Evolutionary conservation across 176 grass and related monocot species (phyloP).

Genomic region (Neostapfia colusana): DNA sequence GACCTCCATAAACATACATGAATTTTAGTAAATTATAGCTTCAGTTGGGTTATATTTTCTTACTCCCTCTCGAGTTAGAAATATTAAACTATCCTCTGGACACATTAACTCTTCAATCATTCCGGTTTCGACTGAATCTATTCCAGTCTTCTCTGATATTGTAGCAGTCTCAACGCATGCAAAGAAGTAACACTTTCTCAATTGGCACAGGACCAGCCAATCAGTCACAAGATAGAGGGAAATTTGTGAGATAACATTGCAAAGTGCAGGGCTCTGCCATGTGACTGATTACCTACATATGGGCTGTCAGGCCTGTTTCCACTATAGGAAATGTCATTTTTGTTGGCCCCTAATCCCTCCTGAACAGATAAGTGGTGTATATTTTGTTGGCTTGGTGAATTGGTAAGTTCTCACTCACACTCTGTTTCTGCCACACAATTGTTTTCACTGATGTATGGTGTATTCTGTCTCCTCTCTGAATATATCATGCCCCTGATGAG

Average conservation of each 20-base stretch:
- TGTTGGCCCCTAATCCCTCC: too few species aligned
- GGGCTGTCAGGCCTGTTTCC: neutral
- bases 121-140: neutral
- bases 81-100: too few species aligned
- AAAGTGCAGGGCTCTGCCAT: neutral
- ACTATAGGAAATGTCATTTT: neutral
- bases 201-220: neutral
- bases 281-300: too few species aligned
- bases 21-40: slow-evolving; percentile 1
- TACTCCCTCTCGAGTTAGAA: too few species aligned
- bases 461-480: too few species aligned
- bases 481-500: too few species aligned
- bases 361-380: too few species aligned
- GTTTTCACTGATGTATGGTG: too few species aligned
- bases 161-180: neutral
- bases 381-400: too few species aligned
- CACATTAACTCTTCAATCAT: slow-evolving; percentile 3
- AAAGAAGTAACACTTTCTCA: neutral
- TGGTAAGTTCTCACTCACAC: too few species aligned
- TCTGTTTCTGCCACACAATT: too few species aligned
- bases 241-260: neutral
- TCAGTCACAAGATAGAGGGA: neutral
- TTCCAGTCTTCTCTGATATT: neutral
- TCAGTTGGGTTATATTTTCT: neutral
- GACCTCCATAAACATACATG: neutral